A percentile compares a stretch with the other conserved stretches of the same genome.
Conservation (phyloP, 148 eudicot species). For the Chenopodium album region DNA sequence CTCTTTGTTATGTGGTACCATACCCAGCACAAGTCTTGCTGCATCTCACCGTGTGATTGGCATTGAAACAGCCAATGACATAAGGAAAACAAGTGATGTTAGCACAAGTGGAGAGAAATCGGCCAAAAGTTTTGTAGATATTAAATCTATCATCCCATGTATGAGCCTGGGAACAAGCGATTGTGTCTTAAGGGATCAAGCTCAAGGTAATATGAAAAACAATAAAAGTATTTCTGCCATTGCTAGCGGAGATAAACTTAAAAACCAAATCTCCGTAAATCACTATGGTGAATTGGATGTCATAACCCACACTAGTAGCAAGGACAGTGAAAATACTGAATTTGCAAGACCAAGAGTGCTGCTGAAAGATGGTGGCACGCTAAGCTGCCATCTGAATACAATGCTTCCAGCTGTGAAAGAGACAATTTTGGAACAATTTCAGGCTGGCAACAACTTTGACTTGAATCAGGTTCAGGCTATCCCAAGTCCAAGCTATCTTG, state of each 20-base stretch:
- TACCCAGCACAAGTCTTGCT: not conserved
- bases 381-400: not conserved
- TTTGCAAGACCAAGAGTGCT: not conserved
- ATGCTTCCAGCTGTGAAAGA: conserved; percentile 9
- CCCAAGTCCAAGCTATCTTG: not conserved
- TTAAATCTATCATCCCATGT: not conserved
- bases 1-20: not conserved
- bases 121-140: not conserved
- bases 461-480: conserved; percentile 24
- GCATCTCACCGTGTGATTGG: not conserved
- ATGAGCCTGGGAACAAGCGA: not conserved
- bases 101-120: not conserved
- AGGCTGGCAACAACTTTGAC: conserved; percentile 20
- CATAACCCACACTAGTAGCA: not conserved
- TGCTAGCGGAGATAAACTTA: too few relatives aligned
- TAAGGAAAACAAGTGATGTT: conserved; percentile 2
- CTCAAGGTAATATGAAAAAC: not conserved
- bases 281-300: too few relatives aligned
- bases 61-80: not conserved
- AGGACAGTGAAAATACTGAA: not conserved
- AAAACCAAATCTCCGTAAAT: too few relatives aligned
- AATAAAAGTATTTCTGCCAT: not conserved
- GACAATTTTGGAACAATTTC: not conserved
- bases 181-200: conserved; percentile 5
- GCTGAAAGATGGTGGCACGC: not conserved